phyloP scores from a whole-genome alignment of 768 basidiomycete species.

The Boletus rufocinnamomeus region DNA sequence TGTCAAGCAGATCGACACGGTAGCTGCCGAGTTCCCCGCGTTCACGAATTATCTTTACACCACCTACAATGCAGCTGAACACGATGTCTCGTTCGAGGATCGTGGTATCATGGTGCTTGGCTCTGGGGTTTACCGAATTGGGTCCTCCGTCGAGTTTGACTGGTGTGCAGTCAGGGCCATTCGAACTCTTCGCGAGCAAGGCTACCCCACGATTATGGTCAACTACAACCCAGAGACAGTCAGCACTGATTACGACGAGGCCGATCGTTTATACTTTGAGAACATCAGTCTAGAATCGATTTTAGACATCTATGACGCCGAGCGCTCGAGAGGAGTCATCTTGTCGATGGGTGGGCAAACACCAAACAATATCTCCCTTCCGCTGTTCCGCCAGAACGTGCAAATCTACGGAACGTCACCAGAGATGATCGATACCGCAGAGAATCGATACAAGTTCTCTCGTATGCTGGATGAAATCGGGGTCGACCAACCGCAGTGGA shows the following conservation, averaged over 20 bases:
- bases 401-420: conserved; percentile 98
- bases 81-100: conserved; percentile 88
- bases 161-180: conserved; percentile 99
- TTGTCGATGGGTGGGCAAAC: conserved; percentile 98
- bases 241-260: conserved; percentile 98
- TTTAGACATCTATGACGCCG: conserved; percentile 93
- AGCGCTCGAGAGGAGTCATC: conserved; percentile 88
- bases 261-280: conserved; percentile 97
- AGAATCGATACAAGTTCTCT: conserved; percentile 99
- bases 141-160: conserved; percentile 99
- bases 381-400: conserved; percentile 94
- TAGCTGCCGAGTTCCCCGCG: conserved; percentile 98
- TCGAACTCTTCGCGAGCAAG: conserved; percentile 92
- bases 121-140: conserved; percentile 98
- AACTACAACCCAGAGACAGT: conserved; percentile 99
- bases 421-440: conserved; percentile 99
- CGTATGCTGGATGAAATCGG: conserved; percentile 95
- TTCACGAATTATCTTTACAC: conserved; percentile 99
- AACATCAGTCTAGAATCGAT: conserved; percentile 97
- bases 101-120: conserved; percentile 96
- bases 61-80: conserved; percentile 95
- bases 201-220: conserved; percentile 96
- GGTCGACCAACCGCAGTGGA: conserved; percentile 98
- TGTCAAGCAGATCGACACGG: conserved; percentile 99
- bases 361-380: conserved; percentile 97